These are phyloP conservation scores for Ulvella scutata DNA, from an alignment of 139 green algal species.

Conservation along the genomic window DNA sequence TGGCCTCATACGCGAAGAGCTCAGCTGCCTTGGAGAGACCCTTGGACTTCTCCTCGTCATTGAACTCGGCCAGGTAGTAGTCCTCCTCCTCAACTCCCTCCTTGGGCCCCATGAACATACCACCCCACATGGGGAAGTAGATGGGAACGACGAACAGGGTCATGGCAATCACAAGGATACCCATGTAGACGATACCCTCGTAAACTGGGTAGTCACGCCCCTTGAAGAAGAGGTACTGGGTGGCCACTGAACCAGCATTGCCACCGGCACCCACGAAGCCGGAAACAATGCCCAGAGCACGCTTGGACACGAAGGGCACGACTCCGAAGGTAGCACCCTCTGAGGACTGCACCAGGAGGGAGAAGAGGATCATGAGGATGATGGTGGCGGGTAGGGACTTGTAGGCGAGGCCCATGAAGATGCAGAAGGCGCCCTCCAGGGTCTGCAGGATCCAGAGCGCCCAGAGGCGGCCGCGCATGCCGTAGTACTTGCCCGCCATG, in stretches of 20 bases:
- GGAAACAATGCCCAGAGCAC: slow-evolving; percentile 65
- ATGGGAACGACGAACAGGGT: slow-evolving; percentile 47
- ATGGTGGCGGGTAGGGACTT: slow-evolving; percentile 53
- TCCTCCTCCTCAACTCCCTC: slow-evolving; percentile 62
- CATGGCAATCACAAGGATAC: slow-evolving; percentile 59
- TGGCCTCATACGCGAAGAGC: neutral
- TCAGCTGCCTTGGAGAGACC: neutral
- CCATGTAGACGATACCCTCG: slow-evolving; percentile 73
- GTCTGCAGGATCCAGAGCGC: slow-evolving; percentile 50
- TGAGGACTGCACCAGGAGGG: slow-evolving; percentile 52
- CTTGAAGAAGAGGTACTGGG: slow-evolving; percentile 78
- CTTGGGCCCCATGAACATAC: slow-evolving; percentile 54
- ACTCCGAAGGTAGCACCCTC: slow-evolving; percentile 57
- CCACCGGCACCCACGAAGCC: slow-evolving; percentile 83
- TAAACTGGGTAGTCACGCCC: slow-evolving; percentile 14
- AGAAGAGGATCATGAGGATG: slow-evolving; percentile 68
- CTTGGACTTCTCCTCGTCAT: slow-evolving; percentile 25
- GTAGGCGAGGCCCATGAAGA: slow-evolving; percentile 51
- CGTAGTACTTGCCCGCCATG: slow-evolving; percentile 15
- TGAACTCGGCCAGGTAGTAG: slow-evolving; percentile 62
- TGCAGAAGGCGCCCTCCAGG: slow-evolving; percentile 54
- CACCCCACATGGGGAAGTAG: slow-evolving; percentile 89
- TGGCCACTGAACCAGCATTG: slow-evolving; percentile 72
- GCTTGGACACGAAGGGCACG: slow-evolving; percentile 72
- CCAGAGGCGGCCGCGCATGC: slow-evolving; percentile 65